These are phyloP conservation scores for Aspergillus affinis DNA, from an alignment of 495 filamentous ascomycete genomes.

Conservation along the genomic window DNA sequence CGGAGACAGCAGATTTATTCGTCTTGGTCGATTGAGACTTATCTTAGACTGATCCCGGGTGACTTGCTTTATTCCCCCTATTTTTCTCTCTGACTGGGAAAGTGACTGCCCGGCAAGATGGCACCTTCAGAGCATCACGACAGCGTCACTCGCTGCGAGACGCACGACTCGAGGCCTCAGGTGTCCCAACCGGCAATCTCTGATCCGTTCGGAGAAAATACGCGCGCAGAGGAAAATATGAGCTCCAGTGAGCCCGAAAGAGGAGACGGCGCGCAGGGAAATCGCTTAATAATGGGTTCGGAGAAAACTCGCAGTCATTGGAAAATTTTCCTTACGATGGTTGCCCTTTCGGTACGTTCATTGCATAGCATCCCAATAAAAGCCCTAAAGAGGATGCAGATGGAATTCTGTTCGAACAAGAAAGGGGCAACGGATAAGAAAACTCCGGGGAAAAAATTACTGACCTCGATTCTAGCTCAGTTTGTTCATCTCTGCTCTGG, in stretches of 20 bases:
- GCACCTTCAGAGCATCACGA: no score
- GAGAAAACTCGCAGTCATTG: slow-evolving; percentile 19
- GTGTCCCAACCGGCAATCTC: background rate
- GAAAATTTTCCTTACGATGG: slow-evolving; percentile 25
- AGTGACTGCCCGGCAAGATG: background rate
- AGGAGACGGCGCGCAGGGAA: background rate
- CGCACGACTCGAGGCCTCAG: background rate
- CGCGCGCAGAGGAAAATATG: no score
- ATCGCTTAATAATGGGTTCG: background rate
- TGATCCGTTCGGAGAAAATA: background rate
- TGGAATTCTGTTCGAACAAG: background rate
- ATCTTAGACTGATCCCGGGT: no score
- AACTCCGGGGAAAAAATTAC: background rate
- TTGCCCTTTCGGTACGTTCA: slow-evolving; percentile 29
- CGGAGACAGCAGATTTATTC: background rate
- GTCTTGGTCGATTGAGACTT: background rate
- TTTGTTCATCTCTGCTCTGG: slow-evolving; percentile 60
- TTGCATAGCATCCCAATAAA: background rate
- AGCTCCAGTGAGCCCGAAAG: background rate
- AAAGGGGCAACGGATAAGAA: no score
- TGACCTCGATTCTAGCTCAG: slow-evolving; percentile 30
- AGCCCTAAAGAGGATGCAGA: background rate
- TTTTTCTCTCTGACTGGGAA: background rate
- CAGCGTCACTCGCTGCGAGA: background rate
- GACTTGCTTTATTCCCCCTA: background rate